These are phyloP conservation scores for Xylariaceae sp. DNA, from an alignment of 2,329 filamentous ascomycete genomes.

Conservation along the genomic window DNA sequence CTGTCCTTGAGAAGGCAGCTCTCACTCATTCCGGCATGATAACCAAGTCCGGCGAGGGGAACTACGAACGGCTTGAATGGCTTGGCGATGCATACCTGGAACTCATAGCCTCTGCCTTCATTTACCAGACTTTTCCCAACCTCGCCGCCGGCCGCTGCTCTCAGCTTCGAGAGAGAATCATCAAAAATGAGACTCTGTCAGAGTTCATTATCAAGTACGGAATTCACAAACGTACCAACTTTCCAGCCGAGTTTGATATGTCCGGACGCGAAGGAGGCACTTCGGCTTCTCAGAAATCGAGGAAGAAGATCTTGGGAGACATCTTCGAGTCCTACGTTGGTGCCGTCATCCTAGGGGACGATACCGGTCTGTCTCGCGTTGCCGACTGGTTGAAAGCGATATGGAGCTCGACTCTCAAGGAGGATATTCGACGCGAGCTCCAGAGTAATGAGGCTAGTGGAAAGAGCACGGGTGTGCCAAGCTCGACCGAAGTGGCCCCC, in stretches of 20 bases:
- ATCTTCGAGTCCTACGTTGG: slow-evolving; percentile 89
- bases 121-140: slow-evolving; percentile 63
- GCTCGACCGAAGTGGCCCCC: slow-evolving; percentile 21
- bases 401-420: slow-evolving; percentile 59
- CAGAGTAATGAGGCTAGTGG: slow-evolving; percentile 7
- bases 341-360: slow-evolving; percentile 63
- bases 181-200: slow-evolving; percentile 73
- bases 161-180: slow-evolving; percentile 68
- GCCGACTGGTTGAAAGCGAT: slow-evolving; percentile 66
- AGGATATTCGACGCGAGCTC: slow-evolving; percentile 40
- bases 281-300: slow-evolving; percentile 39
- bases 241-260: slow-evolving; percentile 41
- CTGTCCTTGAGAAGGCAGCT: slow-evolving; percentile 50
- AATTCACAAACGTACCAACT: slow-evolving; percentile 55
- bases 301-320: slow-evolving; percentile 71
- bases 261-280: slow-evolving; percentile 29
- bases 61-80: slow-evolving; percentile 82
- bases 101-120: slow-evolving; percentile 64
- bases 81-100: slow-evolving; percentile 84
- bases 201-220: slow-evolving; percentile 63
- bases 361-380: slow-evolving; percentile 52
- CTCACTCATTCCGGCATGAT: slow-evolving; percentile 57
- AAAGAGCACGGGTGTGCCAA: too few relatives aligned
- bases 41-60: slow-evolving; percentile 30
- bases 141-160: slow-evolving; percentile 62